Evolutionary conservation across 2,329 filamentous ascomycete genomes (phyloP), one percentile per base, ranked within the genome.

Genomic region (Cladophialophora carrionii): DNA sequence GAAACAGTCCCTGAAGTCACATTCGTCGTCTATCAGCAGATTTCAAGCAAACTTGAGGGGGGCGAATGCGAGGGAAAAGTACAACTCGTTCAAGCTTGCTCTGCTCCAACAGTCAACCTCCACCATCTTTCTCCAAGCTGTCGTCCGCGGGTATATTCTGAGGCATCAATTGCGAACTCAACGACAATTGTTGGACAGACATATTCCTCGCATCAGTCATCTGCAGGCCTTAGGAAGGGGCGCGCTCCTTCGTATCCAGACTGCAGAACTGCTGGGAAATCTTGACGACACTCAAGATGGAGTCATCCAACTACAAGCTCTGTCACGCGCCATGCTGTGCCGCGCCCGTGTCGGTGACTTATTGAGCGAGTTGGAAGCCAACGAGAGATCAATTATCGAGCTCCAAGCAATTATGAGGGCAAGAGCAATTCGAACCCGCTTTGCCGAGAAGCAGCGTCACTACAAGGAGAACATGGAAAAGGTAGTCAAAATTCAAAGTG

Each of bases 381-480:
- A 96, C 68, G 93, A 98, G 73, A 88, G 90, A n/a, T 81, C 83
- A 0, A 84, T 97, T 65, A 80, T 87, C 8, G 89, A 88, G 32
- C 78, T 96, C 26, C 93, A 98, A 76, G 84, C 92, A 4, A 83
- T 86, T 5, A 86, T 89, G 7, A 87, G 89, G 71, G 94, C 87
- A 2, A 88, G 87, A 72, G 77, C 96, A 2, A 85, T 98, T 34
- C 86, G 94, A 37, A 83, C 82, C 14, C 84, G 83, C 20, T 98
- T 96, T 72, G 87, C 85, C 59, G 91, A 96, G 76, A 96, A 96
- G 83, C 88, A 90, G 74, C 88, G 87, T 24, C 94, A 90, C 79
- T 99, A 93, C 82, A 89, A 90, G 71, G 89, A 96, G 78, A 99
- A 99, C 74, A 99, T 99, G 95, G 88, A 96, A 73, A 98, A 96